These are phyloP conservation scores for Hydrangea macrophylla DNA, from an alignment of 148 eudicot genomes.

Conservation along the genomic window DNA sequence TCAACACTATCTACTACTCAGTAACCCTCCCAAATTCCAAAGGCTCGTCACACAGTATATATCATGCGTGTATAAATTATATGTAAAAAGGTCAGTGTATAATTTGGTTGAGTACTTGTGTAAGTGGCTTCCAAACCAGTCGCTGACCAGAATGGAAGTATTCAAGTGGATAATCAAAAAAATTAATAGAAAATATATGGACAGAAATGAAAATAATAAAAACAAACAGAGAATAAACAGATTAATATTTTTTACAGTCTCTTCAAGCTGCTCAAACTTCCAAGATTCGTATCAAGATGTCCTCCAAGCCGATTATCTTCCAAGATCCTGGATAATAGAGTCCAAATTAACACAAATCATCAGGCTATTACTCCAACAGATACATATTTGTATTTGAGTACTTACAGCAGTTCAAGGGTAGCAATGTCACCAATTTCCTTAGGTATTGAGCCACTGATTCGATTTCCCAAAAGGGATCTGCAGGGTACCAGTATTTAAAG, in stretches of 20 bases:
- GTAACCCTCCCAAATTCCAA: too few relatives aligned
- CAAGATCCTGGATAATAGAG: slow-evolving; percentile 34
- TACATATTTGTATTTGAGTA: background rate
- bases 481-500: background rate
- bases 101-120: too few relatives aligned
- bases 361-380: background rate
- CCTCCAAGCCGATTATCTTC: slow-evolving; percentile 67
- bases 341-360: background rate
- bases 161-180: background rate
- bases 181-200: background rate
- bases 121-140: too few relatives aligned
- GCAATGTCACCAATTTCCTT: slow-evolving; percentile 62
- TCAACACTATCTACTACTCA: too few relatives aligned
- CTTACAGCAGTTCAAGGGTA: slow-evolving; percentile 66
- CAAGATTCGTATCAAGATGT: slow-evolving; percentile 55
- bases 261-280: slow-evolving; percentile 52
- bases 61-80: too few relatives aligned
- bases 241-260: slow-evolving; percentile 46
- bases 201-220: too few relatives aligned
- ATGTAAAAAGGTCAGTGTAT: too few relatives aligned
- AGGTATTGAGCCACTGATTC: slow-evolving; percentile 59
- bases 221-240: background rate
- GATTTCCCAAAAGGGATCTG: slow-evolving; percentile 64
- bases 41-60: too few relatives aligned
- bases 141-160: background rate